Conservation (phyloP, 768 basidiomycete genomes). For the Boletus fagicola region DNA sequence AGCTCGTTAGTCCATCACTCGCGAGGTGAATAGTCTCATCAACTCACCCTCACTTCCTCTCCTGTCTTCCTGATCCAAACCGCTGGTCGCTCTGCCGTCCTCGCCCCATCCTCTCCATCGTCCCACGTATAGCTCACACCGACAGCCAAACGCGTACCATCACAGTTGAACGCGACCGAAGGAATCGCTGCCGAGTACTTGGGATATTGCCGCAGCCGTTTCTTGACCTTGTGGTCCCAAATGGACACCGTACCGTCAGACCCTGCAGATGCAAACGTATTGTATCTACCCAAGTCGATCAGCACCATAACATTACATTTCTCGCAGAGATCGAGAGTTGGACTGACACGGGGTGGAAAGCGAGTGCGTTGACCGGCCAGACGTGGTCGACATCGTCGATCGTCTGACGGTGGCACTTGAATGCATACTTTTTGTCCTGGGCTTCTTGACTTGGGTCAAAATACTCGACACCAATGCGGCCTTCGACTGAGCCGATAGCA, state of each 20-base stretch:
- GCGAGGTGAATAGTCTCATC: background rate
- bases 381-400: conserved; percentile 92
- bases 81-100: conserved; percentile 59
- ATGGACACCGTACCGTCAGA: conserved; percentile 93
- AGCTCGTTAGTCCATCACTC: background rate
- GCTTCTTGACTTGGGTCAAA: conserved; percentile 76
- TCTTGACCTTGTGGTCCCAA: conserved; percentile 98
- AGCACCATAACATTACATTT: background rate
- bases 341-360: conserved; percentile 84
- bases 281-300: conserved; percentile 50
- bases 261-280: conserved; percentile 94
- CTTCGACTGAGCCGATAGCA: conserved; percentile 91
- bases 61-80: conserved; percentile 63
- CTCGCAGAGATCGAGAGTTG: background rate
- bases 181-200: conserved; percentile 77
- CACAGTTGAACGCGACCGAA: conserved; percentile 76
- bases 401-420: conserved; percentile 93
- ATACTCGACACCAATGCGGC: conserved; percentile 96
- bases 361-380: conserved; percentile 93
- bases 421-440: conserved; percentile 82
- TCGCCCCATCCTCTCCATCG: conserved; percentile 72
- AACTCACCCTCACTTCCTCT: conserved; percentile 72
- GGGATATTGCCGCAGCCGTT: conserved; percentile 86
- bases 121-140: conserved; percentile 91
- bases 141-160: conserved; percentile 80